Evolutionary conservation across 805 yeast genomes (phyloP), one percentile per base, ranked within the genome.

Genomic region (Spathaspora girioi): DNA sequence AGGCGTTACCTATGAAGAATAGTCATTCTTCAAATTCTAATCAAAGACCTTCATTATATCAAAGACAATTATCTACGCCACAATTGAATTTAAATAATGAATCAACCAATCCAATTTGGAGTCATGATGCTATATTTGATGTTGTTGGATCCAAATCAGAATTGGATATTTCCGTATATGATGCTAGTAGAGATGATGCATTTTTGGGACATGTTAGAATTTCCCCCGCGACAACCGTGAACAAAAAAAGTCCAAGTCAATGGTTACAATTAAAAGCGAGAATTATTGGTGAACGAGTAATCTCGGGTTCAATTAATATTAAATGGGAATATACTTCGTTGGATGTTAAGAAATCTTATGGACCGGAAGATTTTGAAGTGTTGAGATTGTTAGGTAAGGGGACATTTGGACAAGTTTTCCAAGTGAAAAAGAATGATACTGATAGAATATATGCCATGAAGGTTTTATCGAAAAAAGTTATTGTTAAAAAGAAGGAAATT

Each of bases 371-470:
- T 70, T 94, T 94, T 69, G 97, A 92, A 67, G 90, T 93, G 15
- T 80, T 94, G 60, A 79, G 97, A 63, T 76, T 93, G 49, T 76
- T 93, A 54, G 99, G 99, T 54, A 91, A 90, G 66, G 99, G 99
- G 50, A 94, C 98, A 1, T 93, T 93, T 76, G 99, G 99, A 31
- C 97, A 90, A 73, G 99, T 93, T 38, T 94, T 87, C 70, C 99
- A 94, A 73, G 99, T 94, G 43, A 84, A 87, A 56, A 94, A 93
- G 78, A 80, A 79, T 59, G 98, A 94, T 66, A 90, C 96, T 7
- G 81, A 82, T 53, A 82, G 97, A 61, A 87, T 94, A 52, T 94
- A 94, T 67, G 99, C 99, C 41, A 94, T 94, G 99, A 94, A 94
- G 71, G 96, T 93, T 27, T 80, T 94, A 49, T 87, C 96, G 23